These are phyloP conservation scores for Sophora flavescens DNA, from an alignment of 306 rosid genomes.

Conservation along the genomic window DNA sequence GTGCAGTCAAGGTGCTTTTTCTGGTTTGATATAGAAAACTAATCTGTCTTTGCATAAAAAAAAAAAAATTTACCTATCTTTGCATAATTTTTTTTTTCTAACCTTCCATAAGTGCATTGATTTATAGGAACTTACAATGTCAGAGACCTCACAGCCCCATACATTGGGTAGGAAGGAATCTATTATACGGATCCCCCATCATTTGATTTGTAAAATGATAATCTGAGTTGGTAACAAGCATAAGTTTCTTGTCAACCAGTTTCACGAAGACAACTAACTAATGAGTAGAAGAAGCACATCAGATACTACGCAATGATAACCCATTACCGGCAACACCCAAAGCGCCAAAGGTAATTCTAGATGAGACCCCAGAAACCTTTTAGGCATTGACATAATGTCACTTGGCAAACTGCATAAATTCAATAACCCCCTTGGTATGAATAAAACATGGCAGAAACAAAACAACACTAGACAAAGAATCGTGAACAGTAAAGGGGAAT, in stretches of 20 bases:
- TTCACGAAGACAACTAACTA: too few relatives aligned
- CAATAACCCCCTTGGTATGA: background rate
- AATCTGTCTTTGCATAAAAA: too few relatives aligned
- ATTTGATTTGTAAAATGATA: background rate
- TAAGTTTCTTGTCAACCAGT: slow-evolving; percentile 77
- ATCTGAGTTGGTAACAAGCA: slow-evolving; percentile 60
- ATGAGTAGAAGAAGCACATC: slow-evolving; percentile 29
- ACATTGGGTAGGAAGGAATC: background rate
- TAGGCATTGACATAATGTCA: slow-evolving; percentile 76
- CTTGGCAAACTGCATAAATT: background rate
- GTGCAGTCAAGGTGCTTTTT: too few relatives aligned
- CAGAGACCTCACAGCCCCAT: background rate
- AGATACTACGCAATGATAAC: background rate
- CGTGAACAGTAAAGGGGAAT: too few relatives aligned
- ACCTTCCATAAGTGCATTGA: too few relatives aligned
- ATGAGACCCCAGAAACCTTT: too few relatives aligned
- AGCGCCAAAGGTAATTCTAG: slow-evolving; percentile 74
- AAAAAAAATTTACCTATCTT: too few relatives aligned
- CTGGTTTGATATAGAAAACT: too few relatives aligned
- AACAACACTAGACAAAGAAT: background rate
- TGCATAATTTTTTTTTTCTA: too few relatives aligned
- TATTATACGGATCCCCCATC: background rate
- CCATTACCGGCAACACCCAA: slow-evolving; percentile 48
- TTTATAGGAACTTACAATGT: background rate
- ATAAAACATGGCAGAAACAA: background rate